Base-by-base conservation (phyloP, 495 filamentous ascomycete genomes). In the Aspergillus sparsus region DNA sequence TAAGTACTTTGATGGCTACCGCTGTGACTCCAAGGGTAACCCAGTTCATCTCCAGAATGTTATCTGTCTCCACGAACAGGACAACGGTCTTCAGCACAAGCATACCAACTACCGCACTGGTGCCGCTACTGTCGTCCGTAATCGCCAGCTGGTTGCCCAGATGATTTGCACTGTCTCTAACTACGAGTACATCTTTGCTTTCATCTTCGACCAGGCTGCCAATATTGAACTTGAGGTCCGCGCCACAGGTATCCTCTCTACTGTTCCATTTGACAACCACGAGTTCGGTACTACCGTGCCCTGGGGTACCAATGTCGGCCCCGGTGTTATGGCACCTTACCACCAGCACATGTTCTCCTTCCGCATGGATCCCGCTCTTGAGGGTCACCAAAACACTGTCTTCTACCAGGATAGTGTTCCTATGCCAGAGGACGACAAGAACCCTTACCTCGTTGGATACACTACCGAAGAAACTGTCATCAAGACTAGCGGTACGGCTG, bases 311-410 rank as follows among this genome's bases (percentile, higher is more conserved):
- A 81, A 93, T 47, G 90, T 97, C 3, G 88, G 91, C 52, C 92
- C 91, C 0, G 92, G 91, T 1, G 91, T 93, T 6, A 82, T 96
- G 47, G 91, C 82, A 6, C 78, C 85, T 50, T 83, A 80, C 66
- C 93, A 97, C 64, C 93, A 97, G 66, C 93, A 97, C 75, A 87
- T 96, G 69, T 95, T 97, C 76, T 91, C 88, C 5, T 85, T 96
- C 6, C 90, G 93, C 9, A 82, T 97, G 16, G 92, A 97, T 67
- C 92, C 93, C 1, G 83, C 84, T 21, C 70, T 96, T 46, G 92
- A 91, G 58, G 93, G 91, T 2, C 82, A 83, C 62, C 72, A 80
- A 41, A 93, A 93, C 67, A 81, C 86, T 2, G 70, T 92, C 6
- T 83, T 85, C 33, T 87, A 85, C 67, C 87, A 91, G 47, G 90